Evolutionary conservation across 176 grass and related monocot genomes (phyloP), one percentile per base, ranked within the genome.

Genomic region (Guadua angustifolia): DNA sequence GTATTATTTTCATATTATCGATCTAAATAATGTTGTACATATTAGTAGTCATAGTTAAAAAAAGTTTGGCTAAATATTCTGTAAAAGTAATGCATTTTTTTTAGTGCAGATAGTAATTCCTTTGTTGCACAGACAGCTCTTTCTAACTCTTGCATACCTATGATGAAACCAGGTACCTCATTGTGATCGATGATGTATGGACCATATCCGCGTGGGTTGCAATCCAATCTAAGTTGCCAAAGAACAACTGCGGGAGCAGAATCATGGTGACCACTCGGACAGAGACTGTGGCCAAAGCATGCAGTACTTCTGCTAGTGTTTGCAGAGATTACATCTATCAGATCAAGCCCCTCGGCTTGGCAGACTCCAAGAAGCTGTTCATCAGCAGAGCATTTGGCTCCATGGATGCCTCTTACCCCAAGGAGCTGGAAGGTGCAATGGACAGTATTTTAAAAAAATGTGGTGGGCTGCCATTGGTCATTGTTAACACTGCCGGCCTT

Each of bases 111-210:
- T n/a, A n/a, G n/a, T n/a, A n/a, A n/a, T n/a, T n/a, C n/a, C n/a
- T n/a, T n/a, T n/a, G n/a, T n/a, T n/a, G n/a, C n/a, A n/a, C n/a
- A n/a, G n/a, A n/a, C n/a, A n/a, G n/a, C n/a, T n/a, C n/a, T n/a
- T 29, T 29, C 29, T 29, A 29, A 29, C 29, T 29, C 29, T 29
- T 29, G 29, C 29, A 29, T 29, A 29, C 29, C 29, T 29, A 29
- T 29, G 29, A 29, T 29, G 29, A 29, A 29, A 29, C 29, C 29
- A 29, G 38, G 69, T 83, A 83, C 43, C 57, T 83, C 0, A 83
- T 83, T 13, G 43, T 83, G 69, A 51, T 83, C 2, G 81, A 83
- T 24, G 81, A 83, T 50, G 81, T 83, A 8, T 73, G 81, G 81
- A 83, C 40, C 1, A 50, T 36, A 63, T 0, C 42, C 18, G 81